Conservation (phyloP, 2,329 filamentous ascomycete species). For the Penicillium brevicompactum region DNA sequence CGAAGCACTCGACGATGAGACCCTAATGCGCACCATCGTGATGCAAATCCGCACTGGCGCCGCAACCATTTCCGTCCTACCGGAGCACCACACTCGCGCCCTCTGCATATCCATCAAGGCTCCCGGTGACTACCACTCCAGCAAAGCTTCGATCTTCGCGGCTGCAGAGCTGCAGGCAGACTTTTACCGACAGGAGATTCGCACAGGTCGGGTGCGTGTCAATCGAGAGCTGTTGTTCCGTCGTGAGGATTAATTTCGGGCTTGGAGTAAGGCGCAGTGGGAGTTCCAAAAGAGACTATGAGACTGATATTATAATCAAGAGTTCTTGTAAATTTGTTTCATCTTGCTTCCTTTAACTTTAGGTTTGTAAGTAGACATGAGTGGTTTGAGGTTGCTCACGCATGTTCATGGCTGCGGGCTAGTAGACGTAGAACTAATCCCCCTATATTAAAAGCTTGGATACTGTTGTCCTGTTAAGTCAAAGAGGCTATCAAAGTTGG, state of each 20-base stretch:
- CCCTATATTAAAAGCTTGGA: slow-evolving; percentile 28
- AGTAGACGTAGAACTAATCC: background rate
- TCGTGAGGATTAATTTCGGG: background rate
- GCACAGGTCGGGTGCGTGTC: background rate
- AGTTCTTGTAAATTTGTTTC: background rate
- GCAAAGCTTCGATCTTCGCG: slow-evolving; percentile 6
- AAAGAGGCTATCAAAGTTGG: slow-evolving; percentile 35
- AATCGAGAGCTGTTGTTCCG: slow-evolving; percentile 4
- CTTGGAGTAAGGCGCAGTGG: background rate
- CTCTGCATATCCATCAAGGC: slow-evolving; percentile 12
- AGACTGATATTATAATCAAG: too few relatives aligned
- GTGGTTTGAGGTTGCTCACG: background rate
- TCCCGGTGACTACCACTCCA: slow-evolving; percentile 8
- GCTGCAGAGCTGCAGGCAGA: slow-evolving; percentile 10
- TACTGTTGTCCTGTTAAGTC: slow-evolving; percentile 36
- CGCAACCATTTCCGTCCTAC: background rate
- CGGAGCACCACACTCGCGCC: slow-evolving; percentile 1
- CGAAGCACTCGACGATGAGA: background rate
- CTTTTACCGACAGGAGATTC: slow-evolving; percentile 10
- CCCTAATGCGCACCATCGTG: background rate
- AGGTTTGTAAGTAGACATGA: background rate
- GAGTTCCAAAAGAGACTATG: background rate
- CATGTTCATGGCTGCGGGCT: background rate
- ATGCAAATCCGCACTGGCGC: slow-evolving; percentile 1
- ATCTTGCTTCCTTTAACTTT: background rate